These are phyloP conservation scores for Serpula lacrymans DNA, from an alignment of 768 basidiomycete species.

Conservation along the genomic window DNA sequence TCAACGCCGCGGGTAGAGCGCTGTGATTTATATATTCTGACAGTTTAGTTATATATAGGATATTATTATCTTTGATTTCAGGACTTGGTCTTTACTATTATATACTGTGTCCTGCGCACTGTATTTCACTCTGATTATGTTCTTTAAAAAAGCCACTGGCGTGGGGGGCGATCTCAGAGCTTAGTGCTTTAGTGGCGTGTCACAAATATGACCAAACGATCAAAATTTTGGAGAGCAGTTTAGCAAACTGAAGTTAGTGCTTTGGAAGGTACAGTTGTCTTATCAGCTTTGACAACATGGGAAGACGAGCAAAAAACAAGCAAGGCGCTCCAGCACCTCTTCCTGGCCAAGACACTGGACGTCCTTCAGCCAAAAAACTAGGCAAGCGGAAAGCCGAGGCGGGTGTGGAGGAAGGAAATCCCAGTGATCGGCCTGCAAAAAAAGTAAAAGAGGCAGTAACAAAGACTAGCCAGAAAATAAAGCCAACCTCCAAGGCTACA, in stretches of 20 bases:
- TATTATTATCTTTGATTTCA: no score
- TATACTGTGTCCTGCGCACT: no score
- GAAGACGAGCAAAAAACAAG: conserved; percentile 82
- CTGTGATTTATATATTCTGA: neutral
- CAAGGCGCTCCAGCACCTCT: conserved; percentile 68
- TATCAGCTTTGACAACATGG: conserved; percentile 49
- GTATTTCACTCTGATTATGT: no score
- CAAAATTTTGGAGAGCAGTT: no score
- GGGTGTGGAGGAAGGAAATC: conserved; percentile 29
- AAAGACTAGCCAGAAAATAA: conserved; percentile 17
- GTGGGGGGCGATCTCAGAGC: no score
- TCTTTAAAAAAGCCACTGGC: no score
- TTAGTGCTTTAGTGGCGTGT: no score
- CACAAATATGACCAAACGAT: no score
- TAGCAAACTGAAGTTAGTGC: conserved; percentile 1
- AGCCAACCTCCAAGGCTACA: conserved; percentile 17
- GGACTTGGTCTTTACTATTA: no score
- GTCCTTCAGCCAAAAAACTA: conserved; percentile 49
- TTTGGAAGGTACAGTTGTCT: no score
- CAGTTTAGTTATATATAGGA: neutral
- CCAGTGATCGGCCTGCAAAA: conserved; percentile 28
- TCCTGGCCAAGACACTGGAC: conserved; percentile 26
- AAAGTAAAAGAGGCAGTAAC: conserved; percentile 30
- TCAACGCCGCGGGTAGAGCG: conserved; percentile 10
- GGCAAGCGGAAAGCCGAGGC: conserved; percentile 71